Evolutionary conservation across 1,284 basidiomycete genomes (phyloP), one percentile per base, ranked within the genome.

Genomic region (Boletus mariae): DNA sequence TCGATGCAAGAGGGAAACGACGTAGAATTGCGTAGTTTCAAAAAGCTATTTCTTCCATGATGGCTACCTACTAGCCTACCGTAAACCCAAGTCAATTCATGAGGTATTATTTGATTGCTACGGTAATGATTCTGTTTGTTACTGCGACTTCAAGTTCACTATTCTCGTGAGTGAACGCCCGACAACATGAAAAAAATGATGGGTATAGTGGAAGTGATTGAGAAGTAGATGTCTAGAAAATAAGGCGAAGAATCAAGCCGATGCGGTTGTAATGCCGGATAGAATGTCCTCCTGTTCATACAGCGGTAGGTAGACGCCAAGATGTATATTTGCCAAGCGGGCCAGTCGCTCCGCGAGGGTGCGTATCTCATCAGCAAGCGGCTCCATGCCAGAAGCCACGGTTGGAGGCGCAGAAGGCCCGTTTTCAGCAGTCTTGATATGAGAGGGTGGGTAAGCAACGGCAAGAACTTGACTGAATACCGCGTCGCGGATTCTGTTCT

Each of bases 241-340:
- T 49, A 63, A 52, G 49, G 48, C 43, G 45, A 45, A 38, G 43
- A 65, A 49, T 64, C 62, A 69, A n/a, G 55, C 7, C 35, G 59
- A 56, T 53, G 54, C 28, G 11, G 37, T 57, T 49, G 55, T 59
- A 6, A 69, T 55, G 51, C 58, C 45, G 44, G 64, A 64, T 49
- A 78, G 59, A 67, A 87, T 83, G 53, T 78, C 79, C 56, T 82
- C 76, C 62, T 80, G 79, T 68, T 87, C 85, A 70, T 92, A 92
- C 53, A 90, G 67, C 28, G 81, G 78, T 41, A 87, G 73, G 66
- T 89, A 91, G 45, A 87, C 84, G 59, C 83, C 80, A 51, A 89
- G 73, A 67, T 92, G 89, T 58, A 90, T 83, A 47, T 80, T 72
- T 6, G 84, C 83, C 47, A 92, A 75, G 57, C 83, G 82, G 43